A percentile compares a stretch with the other conserved stretches of the same genome.
Conservation (phyloP, 1,284 basidiomycete species). For the Cryptococcus sp. region DNA sequence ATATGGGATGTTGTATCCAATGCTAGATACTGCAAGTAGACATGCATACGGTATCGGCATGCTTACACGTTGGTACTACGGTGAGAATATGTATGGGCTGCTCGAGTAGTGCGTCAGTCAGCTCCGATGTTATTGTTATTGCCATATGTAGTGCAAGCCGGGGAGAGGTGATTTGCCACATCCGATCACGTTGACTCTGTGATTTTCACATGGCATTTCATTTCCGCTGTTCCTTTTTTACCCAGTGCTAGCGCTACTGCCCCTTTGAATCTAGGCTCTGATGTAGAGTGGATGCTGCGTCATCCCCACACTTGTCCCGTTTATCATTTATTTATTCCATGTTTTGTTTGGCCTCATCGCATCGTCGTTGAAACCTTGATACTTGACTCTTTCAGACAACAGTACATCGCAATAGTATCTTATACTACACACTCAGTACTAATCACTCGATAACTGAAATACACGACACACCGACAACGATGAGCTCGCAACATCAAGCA, state of each 20-base stretch:
- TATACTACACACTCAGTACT: too few species aligned
- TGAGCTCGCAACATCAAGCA: conserved; percentile 33
- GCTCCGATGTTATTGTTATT: background rate
- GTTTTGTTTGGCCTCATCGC: too few species aligned
- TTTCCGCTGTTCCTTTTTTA: background rate
- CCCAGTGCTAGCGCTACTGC: background rate
- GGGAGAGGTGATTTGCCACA: background rate
- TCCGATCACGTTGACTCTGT: background rate
- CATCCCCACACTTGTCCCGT: too few species aligned
- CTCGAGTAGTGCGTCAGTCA: too few species aligned
- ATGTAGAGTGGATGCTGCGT: too few species aligned
- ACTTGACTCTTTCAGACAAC: background rate
- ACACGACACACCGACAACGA: background rate
- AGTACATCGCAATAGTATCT: background rate
- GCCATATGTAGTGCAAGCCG: background rate
- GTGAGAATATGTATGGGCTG: too few species aligned
- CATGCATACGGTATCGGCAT: background rate
- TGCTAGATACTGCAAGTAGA: background rate
- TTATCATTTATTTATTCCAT: too few species aligned
- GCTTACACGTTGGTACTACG: background rate
- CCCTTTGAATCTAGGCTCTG: background rate
- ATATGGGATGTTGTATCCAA: conserved; percentile 7
- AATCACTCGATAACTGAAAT: too few species aligned
- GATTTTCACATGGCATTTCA: background rate
- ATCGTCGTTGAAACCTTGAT: too few species aligned